Evolutionary conservation across 2,329 filamentous ascomycete genomes (phyloP).

Genomic region (Drechslera avenae): DNA sequence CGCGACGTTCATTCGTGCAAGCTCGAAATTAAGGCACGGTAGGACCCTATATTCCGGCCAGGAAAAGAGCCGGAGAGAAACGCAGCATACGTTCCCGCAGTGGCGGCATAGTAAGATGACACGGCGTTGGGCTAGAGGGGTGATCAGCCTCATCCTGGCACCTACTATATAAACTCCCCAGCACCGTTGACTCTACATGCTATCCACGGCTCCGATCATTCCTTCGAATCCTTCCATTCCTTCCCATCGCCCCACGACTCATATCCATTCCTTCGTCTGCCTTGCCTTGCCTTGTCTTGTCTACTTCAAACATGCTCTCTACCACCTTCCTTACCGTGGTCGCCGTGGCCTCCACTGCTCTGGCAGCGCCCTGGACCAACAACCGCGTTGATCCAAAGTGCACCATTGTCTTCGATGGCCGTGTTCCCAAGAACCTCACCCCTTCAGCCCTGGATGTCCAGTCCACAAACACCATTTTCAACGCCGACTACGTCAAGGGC

Average conservation of each 20-base stretch:
- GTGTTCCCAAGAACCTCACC: slow-evolving; percentile 33
- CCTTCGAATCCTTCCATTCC: too few relatives aligned
- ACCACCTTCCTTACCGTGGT: slow-evolving; percentile 26
- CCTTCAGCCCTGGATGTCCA: slow-evolving; percentile 42
- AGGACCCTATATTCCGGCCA: slow-evolving; percentile 21
- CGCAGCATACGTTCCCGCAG: neutral
- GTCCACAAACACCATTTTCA: slow-evolving; percentile 53
- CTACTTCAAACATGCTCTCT: slow-evolving; percentile 27
- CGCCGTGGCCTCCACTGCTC: slow-evolving; percentile 27
- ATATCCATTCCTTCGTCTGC: too few relatives aligned
- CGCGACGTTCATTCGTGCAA: too few relatives aligned
- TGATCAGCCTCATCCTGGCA: neutral
- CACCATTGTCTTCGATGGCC: slow-evolving; percentile 47
- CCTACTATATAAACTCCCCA: slow-evolving; percentile 18
- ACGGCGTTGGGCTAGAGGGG: neutral
- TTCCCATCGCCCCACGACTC: too few relatives aligned
- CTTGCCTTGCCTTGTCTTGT: too few relatives aligned
- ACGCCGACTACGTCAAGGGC: slow-evolving; percentile 60
- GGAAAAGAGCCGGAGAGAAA: slow-evolving; percentile 15
- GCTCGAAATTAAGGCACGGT: slow-evolving; percentile 17
- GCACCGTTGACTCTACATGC: too few relatives aligned
- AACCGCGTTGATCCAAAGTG: slow-evolving; percentile 33
- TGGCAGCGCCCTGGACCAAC: slow-evolving; percentile 31
- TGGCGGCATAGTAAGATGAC: neutral
- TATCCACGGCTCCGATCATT: too few relatives aligned